Evolutionary conservation across 2,329 filamentous ascomycete species (phyloP).

Genomic region (Pleurostoma richardsiae): DNA sequence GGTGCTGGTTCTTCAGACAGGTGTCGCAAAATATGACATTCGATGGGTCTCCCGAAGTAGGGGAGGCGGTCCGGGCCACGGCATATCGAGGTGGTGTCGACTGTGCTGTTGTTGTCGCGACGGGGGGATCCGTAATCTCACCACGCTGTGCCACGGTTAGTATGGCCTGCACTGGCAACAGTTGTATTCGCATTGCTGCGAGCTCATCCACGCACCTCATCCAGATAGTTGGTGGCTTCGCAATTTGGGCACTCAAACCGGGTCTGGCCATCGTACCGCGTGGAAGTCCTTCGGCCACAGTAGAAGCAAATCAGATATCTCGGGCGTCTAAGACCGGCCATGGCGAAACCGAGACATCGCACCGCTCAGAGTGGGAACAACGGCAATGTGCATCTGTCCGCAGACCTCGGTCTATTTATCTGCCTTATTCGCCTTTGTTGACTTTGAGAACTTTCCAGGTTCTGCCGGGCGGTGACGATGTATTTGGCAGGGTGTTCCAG

Average conservation of each 20-base stretch:
- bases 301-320: constrained; percentile 71
- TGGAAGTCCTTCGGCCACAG: constrained; percentile 65
- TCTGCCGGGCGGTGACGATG: constrained; percentile 17
- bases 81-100: constrained; percentile 41
- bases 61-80: constrained; percentile 31
- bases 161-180: constrained; percentile 2
- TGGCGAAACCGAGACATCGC: constrained; percentile 15
- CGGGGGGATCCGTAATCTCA: constrained; percentile 82
- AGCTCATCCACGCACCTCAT: constrained; percentile 56
- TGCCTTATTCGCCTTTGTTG: constrained; percentile 4
- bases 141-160: constrained; percentile 56
- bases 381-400: background rate
- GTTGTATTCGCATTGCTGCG: background rate
- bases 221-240: constrained; percentile 83
- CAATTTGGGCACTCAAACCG: constrained; percentile 74
- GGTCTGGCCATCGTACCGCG: constrained; percentile 50
- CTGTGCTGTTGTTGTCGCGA: constrained; percentile 45
- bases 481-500: too few species aligned
- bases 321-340: constrained; percentile 35
- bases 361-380: background rate
- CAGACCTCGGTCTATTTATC: background rate
- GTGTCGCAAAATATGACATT: constrained; percentile 61
- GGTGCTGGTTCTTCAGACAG: constrained; percentile 84
- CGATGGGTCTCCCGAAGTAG: constrained; percentile 21
- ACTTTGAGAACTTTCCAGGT: constrained; percentile 6